These are phyloP conservation scores for Trichoderma polysporum DNA, from an alignment of 2,329 filamentous ascomycete species.

Conservation along the genomic window DNA sequence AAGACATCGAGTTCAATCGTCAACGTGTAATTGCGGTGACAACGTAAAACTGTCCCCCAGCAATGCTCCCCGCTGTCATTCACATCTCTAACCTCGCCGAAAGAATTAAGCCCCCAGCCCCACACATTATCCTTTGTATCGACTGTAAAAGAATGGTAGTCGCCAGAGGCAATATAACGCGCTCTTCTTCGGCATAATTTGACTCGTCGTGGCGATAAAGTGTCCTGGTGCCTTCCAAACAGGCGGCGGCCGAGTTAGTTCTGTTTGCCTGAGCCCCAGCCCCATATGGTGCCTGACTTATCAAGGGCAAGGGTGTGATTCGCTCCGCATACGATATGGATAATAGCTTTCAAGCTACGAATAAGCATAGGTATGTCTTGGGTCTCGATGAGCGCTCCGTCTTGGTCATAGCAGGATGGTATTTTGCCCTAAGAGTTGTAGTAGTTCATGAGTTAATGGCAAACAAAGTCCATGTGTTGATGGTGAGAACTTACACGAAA, in stretches of 20 bases:
- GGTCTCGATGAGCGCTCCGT: constrained; percentile 42
- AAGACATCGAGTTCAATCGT: neutral
- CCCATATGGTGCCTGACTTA: constrained; percentile 42
- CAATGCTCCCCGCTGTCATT: no score
- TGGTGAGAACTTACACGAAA: constrained; percentile 57
- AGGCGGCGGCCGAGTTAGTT: constrained; percentile 49
- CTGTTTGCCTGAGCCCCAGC: constrained; percentile 41
- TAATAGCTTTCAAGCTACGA: constrained; percentile 58
- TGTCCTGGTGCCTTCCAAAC: constrained; percentile 51
- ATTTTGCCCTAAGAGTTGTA: constrained; percentile 42
- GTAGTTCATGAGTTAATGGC: constrained; percentile 17
- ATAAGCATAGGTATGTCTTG: constrained; percentile 49
- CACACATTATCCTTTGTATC: constrained; percentile 62
- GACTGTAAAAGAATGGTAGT: constrained; percentile 70
- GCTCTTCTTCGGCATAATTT: constrained; percentile 36
- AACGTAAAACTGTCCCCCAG: neutral
- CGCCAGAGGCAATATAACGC: constrained; percentile 50
- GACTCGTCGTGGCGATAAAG: constrained; percentile 44
- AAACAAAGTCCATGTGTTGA: constrained; percentile 5
- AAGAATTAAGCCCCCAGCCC: constrained; percentile 71
- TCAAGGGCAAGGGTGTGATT: constrained; percentile 67
- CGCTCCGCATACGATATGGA: constrained; percentile 58
- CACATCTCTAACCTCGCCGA: constrained; percentile 60
- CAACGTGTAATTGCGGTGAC: neutral
- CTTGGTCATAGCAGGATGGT: constrained; percentile 47